These are phyloP conservation scores for Cytospora paraplurivora DNA, from an alignment of 2,329 filamentous ascomycete genomes.

Conservation along the genomic window DNA sequence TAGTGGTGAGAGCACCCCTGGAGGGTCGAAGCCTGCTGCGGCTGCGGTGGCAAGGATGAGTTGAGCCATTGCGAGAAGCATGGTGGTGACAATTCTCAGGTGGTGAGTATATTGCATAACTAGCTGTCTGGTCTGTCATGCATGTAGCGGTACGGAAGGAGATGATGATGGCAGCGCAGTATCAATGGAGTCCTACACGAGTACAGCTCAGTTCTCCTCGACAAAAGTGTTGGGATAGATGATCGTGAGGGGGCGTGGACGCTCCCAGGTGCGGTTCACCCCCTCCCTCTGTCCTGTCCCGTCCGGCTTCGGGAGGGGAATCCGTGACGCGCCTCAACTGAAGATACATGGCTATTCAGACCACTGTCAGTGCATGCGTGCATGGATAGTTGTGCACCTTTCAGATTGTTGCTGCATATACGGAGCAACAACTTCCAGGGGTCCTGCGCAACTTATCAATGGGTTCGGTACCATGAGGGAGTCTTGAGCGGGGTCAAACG, in stretches of 20 bases:
- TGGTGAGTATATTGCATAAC: too few relatives aligned
- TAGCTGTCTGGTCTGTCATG: not conserved
- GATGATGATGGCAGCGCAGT: not conserved
- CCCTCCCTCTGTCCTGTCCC: not conserved
- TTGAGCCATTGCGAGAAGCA: constrained; percentile 24
- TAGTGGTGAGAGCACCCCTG: constrained; percentile 34
- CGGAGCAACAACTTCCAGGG: not conserved
- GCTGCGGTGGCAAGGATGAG: constrained; percentile 19
- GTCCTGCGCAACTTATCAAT: constrained; percentile 5
- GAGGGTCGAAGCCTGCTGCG: constrained; percentile 22
- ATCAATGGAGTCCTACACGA: too few relatives aligned
- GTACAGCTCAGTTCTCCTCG: too few relatives aligned
- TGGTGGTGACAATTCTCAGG: not conserved
- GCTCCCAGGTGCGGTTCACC: not conserved
- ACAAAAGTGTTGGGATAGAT: too few relatives aligned
- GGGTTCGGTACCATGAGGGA: constrained; percentile 6
- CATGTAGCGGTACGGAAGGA: not conserved
- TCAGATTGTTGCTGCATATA: constrained; percentile 11
- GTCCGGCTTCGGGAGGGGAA: not conserved
- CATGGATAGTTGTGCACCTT: not conserved
- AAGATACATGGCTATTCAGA: not conserved
- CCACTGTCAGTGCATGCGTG: not conserved
- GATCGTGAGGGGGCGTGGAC: too few relatives aligned
- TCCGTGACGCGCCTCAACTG: not conserved
- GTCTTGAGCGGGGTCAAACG: constrained; percentile 7